A percentile compares a stretch with the other conserved stretches of the same genome.
Evolutionary conservation across 2,329 filamentous ascomycete species (phyloP).

Genomic region (Byssochlamys sp.): DNA sequence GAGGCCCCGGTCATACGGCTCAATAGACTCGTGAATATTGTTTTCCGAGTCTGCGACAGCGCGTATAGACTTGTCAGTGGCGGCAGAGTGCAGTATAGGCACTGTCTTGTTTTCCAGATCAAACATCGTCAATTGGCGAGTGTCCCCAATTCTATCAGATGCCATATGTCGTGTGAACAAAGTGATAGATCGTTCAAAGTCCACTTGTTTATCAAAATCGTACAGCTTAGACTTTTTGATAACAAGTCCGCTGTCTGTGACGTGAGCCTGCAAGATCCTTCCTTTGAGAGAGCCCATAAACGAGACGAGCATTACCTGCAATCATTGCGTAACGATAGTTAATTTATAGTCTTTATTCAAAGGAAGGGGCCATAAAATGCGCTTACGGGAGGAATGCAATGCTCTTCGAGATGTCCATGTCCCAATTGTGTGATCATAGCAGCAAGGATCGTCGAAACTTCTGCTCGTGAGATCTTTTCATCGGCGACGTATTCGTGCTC

Average conservation of each 20-base stretch:
- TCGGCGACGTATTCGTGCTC: neutral
- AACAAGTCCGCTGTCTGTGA: neutral
- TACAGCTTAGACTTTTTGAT: neutral
- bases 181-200: neutral
- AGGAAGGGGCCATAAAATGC: too few species aligned
- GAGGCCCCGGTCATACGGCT: too few species aligned
- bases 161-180: neutral
- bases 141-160: neutral
- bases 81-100: too few species aligned
- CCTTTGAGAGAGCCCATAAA: neutral
- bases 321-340: neutral
- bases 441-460: neutral
- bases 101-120: too few species aligned
- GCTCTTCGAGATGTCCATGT: neutral
- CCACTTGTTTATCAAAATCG: neutral
- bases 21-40: too few species aligned
- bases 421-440: neutral
- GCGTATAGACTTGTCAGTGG: too few species aligned
- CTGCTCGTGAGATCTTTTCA: neutral
- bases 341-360: neutral
- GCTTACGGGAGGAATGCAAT: neutral
- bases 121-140: too few species aligned
- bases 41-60: too few species aligned
- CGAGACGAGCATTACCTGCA: neutral
- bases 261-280: neutral